Evolutionary conservation across 2,329 filamentous ascomycete genomes (phyloP).

Genomic region (Neocucurbitaria cava): DNA sequence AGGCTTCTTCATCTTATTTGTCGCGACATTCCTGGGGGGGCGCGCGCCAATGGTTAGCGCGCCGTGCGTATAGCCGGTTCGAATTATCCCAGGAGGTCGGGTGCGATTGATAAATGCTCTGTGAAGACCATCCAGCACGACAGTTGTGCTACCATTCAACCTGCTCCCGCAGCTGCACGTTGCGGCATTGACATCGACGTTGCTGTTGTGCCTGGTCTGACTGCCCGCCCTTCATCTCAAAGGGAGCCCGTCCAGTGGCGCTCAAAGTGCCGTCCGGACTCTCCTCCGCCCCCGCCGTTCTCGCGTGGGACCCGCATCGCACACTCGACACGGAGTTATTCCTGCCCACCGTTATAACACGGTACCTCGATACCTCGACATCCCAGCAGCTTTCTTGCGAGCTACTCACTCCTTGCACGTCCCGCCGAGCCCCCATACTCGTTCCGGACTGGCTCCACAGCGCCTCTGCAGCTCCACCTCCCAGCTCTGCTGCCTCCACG

Average conservation of each 20-base stretch:
- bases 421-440: conserved; percentile 31
- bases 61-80: neutral
- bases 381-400: neutral
- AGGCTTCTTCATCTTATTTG: conserved; percentile 10
- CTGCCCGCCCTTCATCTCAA: neutral
- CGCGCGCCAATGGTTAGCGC: conserved; percentile 3
- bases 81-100: conserved; percentile 1
- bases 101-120: neutral
- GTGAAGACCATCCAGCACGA: neutral
- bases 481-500: conserved; percentile 36
- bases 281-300: neutral
- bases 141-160: neutral
- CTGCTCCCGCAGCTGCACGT: conserved; percentile 1
- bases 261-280: neutral
- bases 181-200: neutral
- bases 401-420: conserved; percentile 25
- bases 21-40: conserved; percentile 1
- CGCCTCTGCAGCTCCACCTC: conserved; percentile 21
- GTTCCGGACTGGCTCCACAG: conserved; percentile 25
- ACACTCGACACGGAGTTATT: conserved; percentile 4
- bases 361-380: conserved; percentile 5
- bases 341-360: conserved; percentile 6
- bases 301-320: conserved; percentile 3
- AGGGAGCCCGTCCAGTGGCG: neutral
- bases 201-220: neutral